Evolutionary conservation across 805 yeast species (phyloP), one percentile per base, ranked within the genome.

Genomic region (Kuraishia molischiana): DNA sequence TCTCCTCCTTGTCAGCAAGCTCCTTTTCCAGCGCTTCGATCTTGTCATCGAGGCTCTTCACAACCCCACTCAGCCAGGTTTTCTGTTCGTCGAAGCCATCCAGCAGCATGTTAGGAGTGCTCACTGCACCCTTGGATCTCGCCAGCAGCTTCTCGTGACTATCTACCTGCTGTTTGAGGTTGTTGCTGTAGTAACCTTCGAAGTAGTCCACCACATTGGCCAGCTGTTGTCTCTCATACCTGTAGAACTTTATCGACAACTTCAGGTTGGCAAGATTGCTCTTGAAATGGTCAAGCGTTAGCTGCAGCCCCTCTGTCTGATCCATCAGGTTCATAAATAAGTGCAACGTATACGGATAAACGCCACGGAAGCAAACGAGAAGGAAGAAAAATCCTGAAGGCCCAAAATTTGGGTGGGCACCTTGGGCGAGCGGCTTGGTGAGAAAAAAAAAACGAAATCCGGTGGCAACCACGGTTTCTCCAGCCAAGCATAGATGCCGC

Each of bases 401-500:
- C n/a, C n/a, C n/a, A n/a, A n/a, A n/a, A n/a, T n/a, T n/a, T n/a
- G n/a, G n/a, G n/a, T n/a, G n/a, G n/a, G n/a, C n/a, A n/a, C n/a
- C n/a, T n/a, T n/a, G n/a, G n/a, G n/a, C n/a, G n/a, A n/a, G n/a
- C n/a, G n/a, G n/a, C n/a, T n/a, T n/a, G n/a, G n/a, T n/a, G n/a
- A n/a, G n/a, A n/a, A n/a, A n/a, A n/a, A n/a, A n/a, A n/a, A n/a
- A n/a, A n/a, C n/a, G n/a, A n/a, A n/a, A n/a, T n/a, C n/a, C n/a
- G n/a, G n/a, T n/a, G n/a, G n/a, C n/a, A n/a, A n/a, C n/a, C n/a
- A n/a, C n/a, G n/a, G n/a, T n/a, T n/a, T n/a, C n/a, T n/a, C n/a
- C n/a, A n/a, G n/a, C n/a, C n/a, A n/a, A n/a, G n/a, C n/a, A n/a
- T 14, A 21, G 19, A 70, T 74, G 79, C 64, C 78, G 6, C 61